Conservation (phyloP, 2,329 filamentous ascomycete genomes). For the Cyclaneusma minus region DNA sequence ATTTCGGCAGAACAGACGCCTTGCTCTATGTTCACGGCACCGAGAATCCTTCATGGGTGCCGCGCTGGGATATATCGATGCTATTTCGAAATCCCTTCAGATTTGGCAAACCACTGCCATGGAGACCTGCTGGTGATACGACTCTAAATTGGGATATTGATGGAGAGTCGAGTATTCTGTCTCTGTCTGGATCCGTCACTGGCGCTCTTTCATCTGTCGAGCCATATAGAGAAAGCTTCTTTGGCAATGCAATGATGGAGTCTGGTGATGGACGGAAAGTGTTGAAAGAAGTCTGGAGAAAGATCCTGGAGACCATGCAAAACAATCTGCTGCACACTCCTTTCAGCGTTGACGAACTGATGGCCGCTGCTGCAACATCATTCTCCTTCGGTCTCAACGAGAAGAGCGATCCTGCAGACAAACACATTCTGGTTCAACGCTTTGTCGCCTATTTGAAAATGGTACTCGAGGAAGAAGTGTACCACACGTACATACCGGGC, state of each 20-base stretch:
- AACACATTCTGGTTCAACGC: constrained; percentile 6
- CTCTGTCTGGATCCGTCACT: constrained; percentile 6
- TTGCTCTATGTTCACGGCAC: constrained; percentile 10
- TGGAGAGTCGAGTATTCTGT: constrained; percentile 7
- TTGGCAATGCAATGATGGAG: constrained; percentile 9
- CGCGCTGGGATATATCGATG: constrained; percentile 14
- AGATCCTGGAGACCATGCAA: constrained; percentile 8
- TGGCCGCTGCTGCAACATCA: constrained; percentile 9
- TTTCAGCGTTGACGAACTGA: constrained; percentile 7
- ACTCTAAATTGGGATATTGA: constrained; percentile 12
- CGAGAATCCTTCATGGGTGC: constrained; percentile 13
- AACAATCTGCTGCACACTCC: constrained; percentile 3
- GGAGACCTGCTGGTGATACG: constrained; percentile 10
- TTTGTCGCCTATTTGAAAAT: constrained; percentile 13
- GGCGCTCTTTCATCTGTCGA: constrained; percentile 4
- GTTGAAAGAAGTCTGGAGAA: constrained; percentile 9
- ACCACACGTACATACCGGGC: constrained; percentile 9
- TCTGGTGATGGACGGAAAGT: constrained; percentile 8
- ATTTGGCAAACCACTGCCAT: constrained; percentile 14
- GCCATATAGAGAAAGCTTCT: constrained; percentile 10
- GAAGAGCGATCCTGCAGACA: constrained; percentile 9
- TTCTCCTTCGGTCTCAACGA: constrained; percentile 13
- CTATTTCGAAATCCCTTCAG: constrained; percentile 16
- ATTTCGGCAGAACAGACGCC: constrained; percentile 13
- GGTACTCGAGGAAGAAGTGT: constrained; percentile 10